These are phyloP conservation scores for Daldinia sp. DNA, from an alignment of 2,329 filamentous ascomycete species.

Conservation along the genomic window DNA sequence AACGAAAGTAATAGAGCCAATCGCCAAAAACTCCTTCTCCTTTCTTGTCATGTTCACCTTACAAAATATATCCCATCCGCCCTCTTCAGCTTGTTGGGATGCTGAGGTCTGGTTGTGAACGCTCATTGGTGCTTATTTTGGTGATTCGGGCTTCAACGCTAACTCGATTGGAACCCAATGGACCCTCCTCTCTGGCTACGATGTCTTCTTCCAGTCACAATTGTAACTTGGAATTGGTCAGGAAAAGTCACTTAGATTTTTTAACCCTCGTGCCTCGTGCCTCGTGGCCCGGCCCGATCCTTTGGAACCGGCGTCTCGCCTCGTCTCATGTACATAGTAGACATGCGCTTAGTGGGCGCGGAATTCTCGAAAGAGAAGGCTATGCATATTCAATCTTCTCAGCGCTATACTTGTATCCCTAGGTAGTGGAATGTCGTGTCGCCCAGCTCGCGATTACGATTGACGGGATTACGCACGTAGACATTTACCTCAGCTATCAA, in stretches of 20 bases:
- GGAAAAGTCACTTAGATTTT: conserved; percentile 18
- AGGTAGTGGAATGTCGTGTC: conserved; percentile 13
- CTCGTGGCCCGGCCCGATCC: conserved; percentile 44
- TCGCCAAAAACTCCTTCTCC: conserved; percentile 13
- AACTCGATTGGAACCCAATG: conserved; percentile 44
- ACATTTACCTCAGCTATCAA: conserved; percentile 12
- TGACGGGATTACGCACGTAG: conserved; percentile 18
- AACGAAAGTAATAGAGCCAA: conserved; percentile 33
- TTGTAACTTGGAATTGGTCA: conserved; percentile 39
- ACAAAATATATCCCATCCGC: conserved; percentile 27
- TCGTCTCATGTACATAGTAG: conserved; percentile 33
- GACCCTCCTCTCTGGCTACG: conserved; percentile 25
- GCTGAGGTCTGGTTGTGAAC: conserved; percentile 29
- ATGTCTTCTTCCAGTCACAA: conserved; percentile 34
- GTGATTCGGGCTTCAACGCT: conserved; percentile 43
- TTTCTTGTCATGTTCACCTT: conserved; percentile 27
- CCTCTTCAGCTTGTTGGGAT: conserved; percentile 23
- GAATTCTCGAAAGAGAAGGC: conserved; percentile 10
- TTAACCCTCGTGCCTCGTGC: conserved; percentile 30
- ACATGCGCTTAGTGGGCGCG: conserved; percentile 19
- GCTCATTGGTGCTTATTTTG: conserved; percentile 38
- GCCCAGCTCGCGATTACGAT: conserved; percentile 23
- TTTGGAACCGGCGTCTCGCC: conserved; percentile 40
- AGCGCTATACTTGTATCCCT: conserved; percentile 12
- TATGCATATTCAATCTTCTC: conserved; percentile 18